A percentile compares a stretch with the other conserved stretches of the same genome.
Evolutionary conservation across 805 yeast genomes (phyloP).

Genomic region (Saturnispora serradocipensis): DNA sequence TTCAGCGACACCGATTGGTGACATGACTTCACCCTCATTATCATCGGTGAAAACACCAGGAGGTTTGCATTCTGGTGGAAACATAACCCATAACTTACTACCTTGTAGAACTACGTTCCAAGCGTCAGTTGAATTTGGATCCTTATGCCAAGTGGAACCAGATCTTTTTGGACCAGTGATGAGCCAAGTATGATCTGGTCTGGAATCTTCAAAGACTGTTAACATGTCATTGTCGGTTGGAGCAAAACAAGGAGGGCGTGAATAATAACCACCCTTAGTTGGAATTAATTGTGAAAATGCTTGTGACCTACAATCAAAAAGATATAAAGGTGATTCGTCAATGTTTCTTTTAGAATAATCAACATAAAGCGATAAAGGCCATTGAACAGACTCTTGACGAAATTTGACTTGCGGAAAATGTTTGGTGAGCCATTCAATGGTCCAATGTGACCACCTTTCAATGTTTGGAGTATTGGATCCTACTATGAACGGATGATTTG

Average conservation of each 20-base stretch:
- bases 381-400: conserved; percentile 77
- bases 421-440: conserved; percentile 35
- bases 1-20: conserved; percentile 89
- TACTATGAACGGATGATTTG: conserved; percentile 48
- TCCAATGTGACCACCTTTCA: conserved; percentile 61
- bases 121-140: conserved; percentile 84
- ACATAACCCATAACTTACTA: conserved; percentile 77
- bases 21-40: conserved; percentile 79
- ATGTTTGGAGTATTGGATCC: conserved; percentile 14
- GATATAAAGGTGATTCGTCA: conserved; percentile 80
- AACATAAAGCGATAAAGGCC: conserved; percentile 58
- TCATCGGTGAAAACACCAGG: conserved; percentile 78
- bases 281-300: conserved; percentile 46
- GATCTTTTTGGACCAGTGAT: conserved; percentile 75
- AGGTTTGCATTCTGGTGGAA: conserved; percentile 67
- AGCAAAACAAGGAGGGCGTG: conserved; percentile 22
- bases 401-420: conserved; percentile 56
- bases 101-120: conserved; percentile 82
- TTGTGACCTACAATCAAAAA: conserved; percentile 72
- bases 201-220: conserved; percentile 30
- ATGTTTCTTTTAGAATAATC: conserved; percentile 50
- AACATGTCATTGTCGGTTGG: conserved; percentile 40
- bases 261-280: conserved; percentile 8
- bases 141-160: conserved; percentile 89
- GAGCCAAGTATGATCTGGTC: conserved; percentile 92